Conservation (phyloP, 805 yeast genomes). For the Scheffersomyces amazonensis region DNA sequence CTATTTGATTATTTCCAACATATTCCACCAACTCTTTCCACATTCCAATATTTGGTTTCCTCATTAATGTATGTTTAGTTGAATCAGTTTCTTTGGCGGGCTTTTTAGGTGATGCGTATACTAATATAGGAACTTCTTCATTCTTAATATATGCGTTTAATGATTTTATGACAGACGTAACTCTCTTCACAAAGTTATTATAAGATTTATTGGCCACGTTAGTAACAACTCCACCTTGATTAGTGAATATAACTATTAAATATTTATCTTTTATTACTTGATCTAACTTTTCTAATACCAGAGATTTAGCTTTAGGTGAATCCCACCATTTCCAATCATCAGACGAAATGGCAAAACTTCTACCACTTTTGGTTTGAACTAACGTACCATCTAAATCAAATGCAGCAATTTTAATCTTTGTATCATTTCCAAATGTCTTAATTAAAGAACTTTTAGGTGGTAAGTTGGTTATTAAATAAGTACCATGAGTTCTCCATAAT, state of each 20-base stretch:
- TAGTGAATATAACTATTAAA: conserved; percentile 71
- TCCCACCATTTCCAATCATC: conserved; percentile 68
- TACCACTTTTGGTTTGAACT: conserved; percentile 61
- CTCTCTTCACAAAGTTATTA: conserved; percentile 38
- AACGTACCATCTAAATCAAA: conserved; percentile 88
- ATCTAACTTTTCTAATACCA: conserved; percentile 16
- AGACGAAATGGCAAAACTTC: conserved; percentile 53
- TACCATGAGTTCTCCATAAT: conserved; percentile 29
- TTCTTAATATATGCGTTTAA: conserved; percentile 17
- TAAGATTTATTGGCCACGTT: conserved; percentile 28
- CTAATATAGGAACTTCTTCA: conserved; percentile 26
- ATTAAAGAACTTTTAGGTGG: conserved; percentile 22
- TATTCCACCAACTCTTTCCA: conserved; percentile 52
- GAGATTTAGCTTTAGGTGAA: neutral
- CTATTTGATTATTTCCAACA: conserved; percentile 29
- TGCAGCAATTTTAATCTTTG: conserved; percentile 48
- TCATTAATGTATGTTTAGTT: conserved; percentile 31
- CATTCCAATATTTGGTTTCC: conserved; percentile 85
- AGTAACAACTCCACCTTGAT: conserved; percentile 72
- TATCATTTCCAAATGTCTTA: conserved; percentile 2
- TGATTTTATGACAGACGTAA: conserved; percentile 34
- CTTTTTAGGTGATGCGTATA: conserved; percentile 65
- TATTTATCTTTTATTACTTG: conserved; percentile 21
- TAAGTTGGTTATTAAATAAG: conserved; percentile 41
- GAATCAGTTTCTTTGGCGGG: conserved; percentile 28